Percentiles rank a stretch among this genome's conserved stretches.
These are phyloP conservation scores for Barnettozyma vustinii DNA, from an alignment of 805 yeast genomes.

Conservation along the genomic window DNA sequence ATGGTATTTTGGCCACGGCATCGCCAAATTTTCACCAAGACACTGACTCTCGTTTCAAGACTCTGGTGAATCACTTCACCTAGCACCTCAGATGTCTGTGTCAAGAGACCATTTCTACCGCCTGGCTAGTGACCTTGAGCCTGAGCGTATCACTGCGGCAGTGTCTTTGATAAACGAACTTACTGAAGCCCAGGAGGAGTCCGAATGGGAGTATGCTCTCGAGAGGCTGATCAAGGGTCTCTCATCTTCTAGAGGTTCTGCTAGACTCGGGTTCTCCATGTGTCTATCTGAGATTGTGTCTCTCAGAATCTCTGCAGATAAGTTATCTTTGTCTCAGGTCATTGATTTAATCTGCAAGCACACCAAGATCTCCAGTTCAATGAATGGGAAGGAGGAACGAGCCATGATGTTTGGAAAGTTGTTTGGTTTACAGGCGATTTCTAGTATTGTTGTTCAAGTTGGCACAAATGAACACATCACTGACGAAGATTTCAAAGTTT, in stretches of 20 bases:
- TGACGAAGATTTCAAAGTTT: slow-evolving; percentile 30
- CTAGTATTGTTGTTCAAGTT: slow-evolving; percentile 33
- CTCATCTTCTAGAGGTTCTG: slow-evolving; percentile 74
- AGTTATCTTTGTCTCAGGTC: slow-evolving; percentile 35
- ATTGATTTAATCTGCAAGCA: slow-evolving; percentile 31
- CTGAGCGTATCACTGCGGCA: slow-evolving; percentile 71
- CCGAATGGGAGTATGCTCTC: slow-evolving; percentile 80
- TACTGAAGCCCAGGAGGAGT: slow-evolving; percentile 31
- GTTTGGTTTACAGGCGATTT: slow-evolving; percentile 75
- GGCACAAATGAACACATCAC: slow-evolving; percentile 7
- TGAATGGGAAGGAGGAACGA: slow-evolving; percentile 79
- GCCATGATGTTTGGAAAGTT: slow-evolving; percentile 75
- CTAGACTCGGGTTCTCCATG: slow-evolving; percentile 83
- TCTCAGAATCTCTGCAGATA: slow-evolving; percentile 28
- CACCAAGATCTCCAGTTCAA: slow-evolving; percentile 35
- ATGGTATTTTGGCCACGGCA: not conserved
- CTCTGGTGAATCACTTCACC: not conserved
- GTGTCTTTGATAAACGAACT: slow-evolving; percentile 59
- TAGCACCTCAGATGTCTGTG: slow-evolving; percentile 36
- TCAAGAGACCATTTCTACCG: slow-evolving; percentile 72
- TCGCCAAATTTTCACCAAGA: not conserved
- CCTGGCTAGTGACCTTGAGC: slow-evolving; percentile 69
- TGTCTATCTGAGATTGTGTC: slow-evolving; percentile 67
- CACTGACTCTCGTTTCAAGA: not conserved
- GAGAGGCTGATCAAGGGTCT: slow-evolving; percentile 77